Base-by-base conservation (phyloP, 2,329 filamentous ascomycete genomes). In the Ophiostoma perfectum region DNA sequence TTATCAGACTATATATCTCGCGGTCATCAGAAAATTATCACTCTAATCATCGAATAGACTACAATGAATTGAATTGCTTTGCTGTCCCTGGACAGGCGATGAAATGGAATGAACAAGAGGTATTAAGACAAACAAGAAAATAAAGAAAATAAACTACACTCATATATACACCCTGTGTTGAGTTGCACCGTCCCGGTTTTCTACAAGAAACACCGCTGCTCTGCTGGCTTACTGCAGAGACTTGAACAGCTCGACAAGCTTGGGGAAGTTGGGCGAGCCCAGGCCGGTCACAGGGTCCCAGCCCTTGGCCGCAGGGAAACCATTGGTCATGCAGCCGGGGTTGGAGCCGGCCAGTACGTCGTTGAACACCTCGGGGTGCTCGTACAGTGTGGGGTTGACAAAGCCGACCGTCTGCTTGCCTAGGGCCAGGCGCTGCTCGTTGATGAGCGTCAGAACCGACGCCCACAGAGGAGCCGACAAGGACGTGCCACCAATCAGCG, bases 401-500 rank as follows among this genome's bases (percentile, higher is more conserved):
- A 78, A 78, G 1, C 78, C 77, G 0, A 81, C 68, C 0, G 78
- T 74, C 9, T 69, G 72, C 73, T 83, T 81, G 5, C 83, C 83
- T 6, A 76, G 77, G 0, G 80, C 76, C 18, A 88, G 75, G 45
- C 85, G 78, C 0, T 83, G 85, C 72, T 89, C 87, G 72, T 90
- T 90, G 68, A 90, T 77, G 4, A 90, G 80, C 1, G 84, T 80
- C 55, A 90, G 78, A 64, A 90, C 79, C 6, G 81, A 83, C 0
- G 85, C 83, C 38, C 86, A 84, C 0, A 85, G 78, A 0, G 89
- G 89, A 0, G 84, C 77, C 0, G 87, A 82, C 44, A 86, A 83
- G 38, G 80, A 83, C 4, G 82, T 85, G 11, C 85, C 85, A n/a
- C 80, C 81, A 38, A 75, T 71, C 16, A 70, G 71, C 27, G 72